Base-by-base conservation (phyloP, 352 stramenopile species). In the Phytopythium aichiense region DNA sequence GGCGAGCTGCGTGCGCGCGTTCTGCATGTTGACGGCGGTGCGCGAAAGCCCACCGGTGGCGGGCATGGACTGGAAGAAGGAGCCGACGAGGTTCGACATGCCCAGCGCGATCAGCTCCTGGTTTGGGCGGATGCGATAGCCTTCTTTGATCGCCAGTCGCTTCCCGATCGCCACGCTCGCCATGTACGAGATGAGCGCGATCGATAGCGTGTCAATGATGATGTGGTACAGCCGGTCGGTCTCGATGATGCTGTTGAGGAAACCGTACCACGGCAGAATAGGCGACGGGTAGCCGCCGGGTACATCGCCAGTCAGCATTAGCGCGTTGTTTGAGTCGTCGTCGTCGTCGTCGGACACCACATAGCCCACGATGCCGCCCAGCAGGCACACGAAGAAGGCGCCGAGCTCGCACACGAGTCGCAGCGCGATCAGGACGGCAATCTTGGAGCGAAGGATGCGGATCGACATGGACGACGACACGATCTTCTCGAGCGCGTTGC, bases 11-110 rank as follows among this genome's bases (percentile, higher is more conserved):
- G 82, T 97, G 49, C 87, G 77, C 7, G 88, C 91, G 45, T 82
- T 88, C 31, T 92, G 80, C 76, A 96, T 92, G 64, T 97, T 95
- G 35, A 98, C 90, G 22, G 94, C 89, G 13, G 88, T 96, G 46
- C 92, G 74, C 28, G 75, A 92, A 25, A 98, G 91, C n/a, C 83
- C 91, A 8, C 91, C 94, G 4, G 88, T 95, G 30, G 89, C 73
- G 5, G 91, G 87, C 79, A 97, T 98, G 6, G 71, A 58, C 52
- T 84, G 64, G 71, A 96, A 97, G 56, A 98, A 87, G 7, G 74
- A 84, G 6, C 87, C 86, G 1, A 94, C 58, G n/a, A 97, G 57
- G 66, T 97, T 98, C 6, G 84, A 81, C 52, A 96, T 65, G 7
- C 91, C 91, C 8, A 98, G 71, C 22, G 77, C 89, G 37, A 96